Conservation (phyloP, 2,329 filamentous ascomycete species). For the Alternaria sp. region DNA sequence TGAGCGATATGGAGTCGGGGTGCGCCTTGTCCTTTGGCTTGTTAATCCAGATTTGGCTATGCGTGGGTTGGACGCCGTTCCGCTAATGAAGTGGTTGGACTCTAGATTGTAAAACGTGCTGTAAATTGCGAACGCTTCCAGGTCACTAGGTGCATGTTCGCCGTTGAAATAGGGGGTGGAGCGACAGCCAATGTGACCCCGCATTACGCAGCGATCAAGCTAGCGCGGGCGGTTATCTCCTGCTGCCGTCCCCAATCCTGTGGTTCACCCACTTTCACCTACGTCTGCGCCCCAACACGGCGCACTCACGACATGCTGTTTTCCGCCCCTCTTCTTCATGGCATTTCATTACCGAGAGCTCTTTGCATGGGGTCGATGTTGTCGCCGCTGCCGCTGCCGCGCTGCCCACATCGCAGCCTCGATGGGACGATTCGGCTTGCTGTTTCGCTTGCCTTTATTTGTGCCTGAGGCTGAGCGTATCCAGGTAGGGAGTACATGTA, state of each 20-base stretch:
- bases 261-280: background rate
- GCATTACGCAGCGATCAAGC: background rate
- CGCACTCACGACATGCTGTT: background rate
- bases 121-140: background rate
- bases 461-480: conserved; percentile 20
- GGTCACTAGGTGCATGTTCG: background rate
- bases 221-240: background rate
- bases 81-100: background rate
- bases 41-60: background rate
- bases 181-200: background rate
- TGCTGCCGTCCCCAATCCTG: background rate
- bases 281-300: background rate
- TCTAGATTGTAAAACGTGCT: background rate
- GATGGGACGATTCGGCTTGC: background rate
- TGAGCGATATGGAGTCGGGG: background rate
- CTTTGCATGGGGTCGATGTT: background rate
- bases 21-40: background rate
- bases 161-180: background rate
- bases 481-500: background rate
- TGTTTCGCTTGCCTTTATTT: background rate
- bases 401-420: background rate
- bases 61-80: background rate
- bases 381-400: background rate
- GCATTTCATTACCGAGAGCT: background rate
- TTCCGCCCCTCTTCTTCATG: background rate